Conservation (phyloP, 2,329 filamentous ascomycete genomes). For the Beauveria medogensis region DNA sequence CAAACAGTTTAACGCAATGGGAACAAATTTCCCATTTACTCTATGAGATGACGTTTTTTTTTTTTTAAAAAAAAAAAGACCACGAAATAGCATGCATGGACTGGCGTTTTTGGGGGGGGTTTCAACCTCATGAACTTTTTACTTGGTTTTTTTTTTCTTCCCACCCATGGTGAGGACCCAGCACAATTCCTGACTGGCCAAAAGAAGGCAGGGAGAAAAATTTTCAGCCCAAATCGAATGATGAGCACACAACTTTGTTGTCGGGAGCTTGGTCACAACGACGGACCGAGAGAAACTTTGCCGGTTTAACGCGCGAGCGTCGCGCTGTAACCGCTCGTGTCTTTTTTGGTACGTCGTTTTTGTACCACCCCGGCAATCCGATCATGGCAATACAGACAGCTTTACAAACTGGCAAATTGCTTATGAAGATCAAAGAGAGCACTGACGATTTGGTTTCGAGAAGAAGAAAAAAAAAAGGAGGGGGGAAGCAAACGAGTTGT, state of each 20-base stretch:
- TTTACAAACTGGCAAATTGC: conserved; percentile 11
- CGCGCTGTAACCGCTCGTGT: conserved; percentile 30
- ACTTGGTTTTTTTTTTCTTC: neutral
- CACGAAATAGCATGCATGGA: conserved; percentile 1
- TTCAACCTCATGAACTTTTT: neutral
- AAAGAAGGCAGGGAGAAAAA: neutral
- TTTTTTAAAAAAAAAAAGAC: neutral
- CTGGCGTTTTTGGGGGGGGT: conserved; percentile 8
- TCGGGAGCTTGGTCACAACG: conserved; percentile 10
- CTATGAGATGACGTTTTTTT: neutral
- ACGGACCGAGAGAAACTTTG: conserved; percentile 12
- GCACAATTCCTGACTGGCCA: too few relatives aligned
- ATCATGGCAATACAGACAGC: conserved; percentile 15
- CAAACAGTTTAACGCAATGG: conserved; percentile 6
- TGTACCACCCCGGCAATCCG: conserved; percentile 29
- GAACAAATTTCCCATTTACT: neutral
- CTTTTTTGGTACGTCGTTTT: conserved; percentile 4
- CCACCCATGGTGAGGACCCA: neutral
- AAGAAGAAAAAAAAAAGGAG: neutral
- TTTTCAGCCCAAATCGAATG: conserved; percentile 32
- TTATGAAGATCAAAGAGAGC: conserved; percentile 54
- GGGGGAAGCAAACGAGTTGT: neutral
- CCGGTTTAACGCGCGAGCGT: conserved; percentile 22
- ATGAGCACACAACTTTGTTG: conserved; percentile 33
- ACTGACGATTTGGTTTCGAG: conserved; percentile 33